These are phyloP conservation scores for Lomentospora prolificans DNA, from an alignment of 2,329 filamentous ascomycete species.

Conservation along the genomic window DNA sequence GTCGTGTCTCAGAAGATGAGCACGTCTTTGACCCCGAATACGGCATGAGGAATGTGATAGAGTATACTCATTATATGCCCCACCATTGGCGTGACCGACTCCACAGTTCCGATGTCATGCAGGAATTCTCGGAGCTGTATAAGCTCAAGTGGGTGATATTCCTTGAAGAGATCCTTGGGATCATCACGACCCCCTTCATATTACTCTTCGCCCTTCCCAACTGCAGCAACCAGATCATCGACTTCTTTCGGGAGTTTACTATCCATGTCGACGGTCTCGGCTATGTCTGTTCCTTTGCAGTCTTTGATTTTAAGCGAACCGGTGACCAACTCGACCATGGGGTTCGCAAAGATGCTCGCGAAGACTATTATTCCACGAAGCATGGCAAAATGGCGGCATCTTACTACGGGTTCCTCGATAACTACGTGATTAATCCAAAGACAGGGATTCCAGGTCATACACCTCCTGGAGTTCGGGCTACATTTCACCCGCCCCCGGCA, in stretches of 20 bases:
- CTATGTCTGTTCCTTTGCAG: constrained; percentile 93
- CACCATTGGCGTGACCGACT: constrained; percentile 79
- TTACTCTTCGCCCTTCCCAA: constrained; percentile 78
- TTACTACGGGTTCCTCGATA: constrained; percentile 88
- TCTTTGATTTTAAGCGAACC: constrained; percentile 91
- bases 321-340: constrained; percentile 34
- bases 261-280: constrained; percentile 93
- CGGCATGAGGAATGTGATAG: constrained; percentile 77
- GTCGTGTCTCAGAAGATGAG: constrained; percentile 78
- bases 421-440: constrained; percentile 71
- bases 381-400: constrained; percentile 98
- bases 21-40: constrained; percentile 87
- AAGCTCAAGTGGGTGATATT: constrained; percentile 90
- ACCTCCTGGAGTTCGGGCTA: constrained; percentile 38
- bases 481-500: constrained; percentile 65
- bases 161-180: constrained; percentile 81
- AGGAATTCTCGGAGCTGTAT: constrained; percentile 83
- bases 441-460: constrained; percentile 53
- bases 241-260: constrained; percentile 97
- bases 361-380: constrained; percentile 90
- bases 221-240: constrained; percentile 85
- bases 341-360: constrained; percentile 55
- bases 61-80: constrained; percentile 87
- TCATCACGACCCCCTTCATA: constrained; percentile 83
- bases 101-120: constrained; percentile 89